phyloP scores from a whole-genome alignment of 2,329 filamentous ascomycete genomes.

The Colletotrichum liriopes region DNA sequence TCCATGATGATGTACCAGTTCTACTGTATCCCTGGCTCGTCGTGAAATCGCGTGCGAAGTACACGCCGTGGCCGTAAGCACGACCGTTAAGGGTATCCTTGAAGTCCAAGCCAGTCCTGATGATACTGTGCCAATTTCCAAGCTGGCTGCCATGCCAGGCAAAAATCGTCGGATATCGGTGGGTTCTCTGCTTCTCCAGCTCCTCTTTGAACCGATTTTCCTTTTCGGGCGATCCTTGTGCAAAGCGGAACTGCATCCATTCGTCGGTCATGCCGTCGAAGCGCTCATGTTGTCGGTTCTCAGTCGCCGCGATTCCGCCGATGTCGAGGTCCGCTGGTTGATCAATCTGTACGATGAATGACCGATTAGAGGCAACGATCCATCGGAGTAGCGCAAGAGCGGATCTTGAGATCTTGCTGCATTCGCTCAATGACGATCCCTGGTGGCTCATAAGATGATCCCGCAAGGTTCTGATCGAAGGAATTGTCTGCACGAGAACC shows the following conservation, averaged over 20 bases:
- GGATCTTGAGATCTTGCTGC: slow-evolving; percentile 73
- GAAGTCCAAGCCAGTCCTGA: slow-evolving; percentile 86
- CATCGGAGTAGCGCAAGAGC: slow-evolving; percentile 82
- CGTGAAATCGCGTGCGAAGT: slow-evolving; percentile 76
- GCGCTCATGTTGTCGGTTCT: slow-evolving; percentile 58
- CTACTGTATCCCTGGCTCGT: slow-evolving; percentile 69
- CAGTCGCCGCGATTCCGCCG: neutral
- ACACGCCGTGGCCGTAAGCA: slow-evolving; percentile 84
- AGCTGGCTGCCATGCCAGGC: slow-evolving; percentile 88
- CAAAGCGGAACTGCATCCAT: slow-evolving; percentile 89
- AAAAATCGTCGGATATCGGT: slow-evolving; percentile 78
- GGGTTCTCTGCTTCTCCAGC: slow-evolving; percentile 63
- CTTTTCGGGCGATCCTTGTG: slow-evolving; percentile 90
- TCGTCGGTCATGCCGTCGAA: slow-evolving; percentile 72
- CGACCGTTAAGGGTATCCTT: slow-evolving; percentile 75
- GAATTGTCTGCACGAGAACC: slow-evolving; percentile 71
- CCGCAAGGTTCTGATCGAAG: slow-evolving; percentile 73
- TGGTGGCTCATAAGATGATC: slow-evolving; percentile 60
- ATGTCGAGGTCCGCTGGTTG: slow-evolving; percentile 46
- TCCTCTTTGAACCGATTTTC: slow-evolving; percentile 81
- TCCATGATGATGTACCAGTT: slow-evolving; percentile 66
- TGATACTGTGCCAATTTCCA: slow-evolving; percentile 90
- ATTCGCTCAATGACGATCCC: slow-evolving; percentile 58
- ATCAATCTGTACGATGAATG: slow-evolving; percentile 86
- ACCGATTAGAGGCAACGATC: slow-evolving; percentile 92